Base-by-base conservation (phyloP, 2,329 filamentous ascomycete genomes). In the Stromatinia cepivora region DNA sequence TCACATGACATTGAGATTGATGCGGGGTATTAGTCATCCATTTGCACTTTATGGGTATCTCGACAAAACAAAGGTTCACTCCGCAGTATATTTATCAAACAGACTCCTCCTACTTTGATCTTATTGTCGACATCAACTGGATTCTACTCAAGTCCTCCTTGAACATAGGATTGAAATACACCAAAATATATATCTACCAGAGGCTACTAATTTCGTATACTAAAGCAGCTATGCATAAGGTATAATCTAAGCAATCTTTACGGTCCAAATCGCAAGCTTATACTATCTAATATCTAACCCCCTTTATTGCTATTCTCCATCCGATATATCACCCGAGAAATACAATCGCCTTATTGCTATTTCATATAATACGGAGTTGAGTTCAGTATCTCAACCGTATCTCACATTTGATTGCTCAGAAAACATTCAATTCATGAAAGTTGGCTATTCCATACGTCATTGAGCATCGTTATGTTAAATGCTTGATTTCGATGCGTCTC, bases 381-480 rank as follows among this genome's bases (percentile, higher is more conserved):
- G 13, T 52, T 25, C 48, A 39, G 17, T 63, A 39, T 63, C 61
- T 63, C 11, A 20, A 11, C 34, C 17, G 13, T 28, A 36, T 20
- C 46, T 39, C 4, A 10, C n/a, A 28, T 59, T 20, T 64, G 46
- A 52, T 63, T 22, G 31, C 34, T 28, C 46, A 20, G 17, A 28
- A 64, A 48, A 52, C 48, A 28, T 39, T 13, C 22, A 52, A 64
- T 64, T 39, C 15, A 39, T 64, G 31, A 45, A 66, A 66, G 20
- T 54, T 42, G 48, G 34, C 11, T 62, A 39, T 22, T 54, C 10
- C 34, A 42, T 65, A 56, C 50, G 62, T 65, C 50, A 65, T 65
- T 65, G 20, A 31, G n/a, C 62, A 10, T 65, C 54, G n/a, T 65
- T 50, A 56, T 54, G 6, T n/a, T n/a, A 42, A 45, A 56, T 56